These are phyloP conservation scores for Phellinidium pouzarii DNA, from an alignment of 1,284 basidiomycete species.

Conservation along the genomic window DNA sequence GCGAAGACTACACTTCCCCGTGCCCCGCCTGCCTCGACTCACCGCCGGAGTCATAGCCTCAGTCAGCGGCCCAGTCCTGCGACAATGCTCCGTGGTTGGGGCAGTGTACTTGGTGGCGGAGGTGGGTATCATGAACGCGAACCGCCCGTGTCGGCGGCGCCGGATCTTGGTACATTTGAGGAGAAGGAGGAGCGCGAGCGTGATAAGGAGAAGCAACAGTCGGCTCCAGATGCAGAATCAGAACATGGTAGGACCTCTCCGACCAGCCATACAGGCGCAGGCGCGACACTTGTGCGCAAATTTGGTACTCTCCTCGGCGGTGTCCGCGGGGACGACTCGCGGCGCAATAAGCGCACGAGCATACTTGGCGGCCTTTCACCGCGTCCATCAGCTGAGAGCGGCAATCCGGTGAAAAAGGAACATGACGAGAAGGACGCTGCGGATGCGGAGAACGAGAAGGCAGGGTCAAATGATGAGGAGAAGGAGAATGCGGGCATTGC, in stretches of 20 bases:
- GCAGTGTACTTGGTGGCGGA: constrained; percentile 28
- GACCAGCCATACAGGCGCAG: constrained; percentile 44
- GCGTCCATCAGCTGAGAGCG: constrained; percentile 37
- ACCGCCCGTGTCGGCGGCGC: constrained; percentile 49
- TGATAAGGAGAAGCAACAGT: constrained; percentile 27
- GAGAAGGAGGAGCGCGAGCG: constrained; percentile 28
- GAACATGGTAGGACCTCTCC: constrained; percentile 16
- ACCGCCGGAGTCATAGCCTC: constrained; percentile 69
- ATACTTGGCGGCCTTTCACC: constrained; percentile 44
- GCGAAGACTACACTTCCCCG: constrained; percentile 39
- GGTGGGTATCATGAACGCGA: constrained; percentile 36
- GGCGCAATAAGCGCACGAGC: constrained; percentile 41
- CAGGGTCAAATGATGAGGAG: constrained; percentile 25
- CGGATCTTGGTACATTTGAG: constrained; percentile 47
- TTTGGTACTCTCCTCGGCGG: constrained; percentile 64
- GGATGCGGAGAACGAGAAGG: constrained; percentile 22
- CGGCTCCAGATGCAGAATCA: constrained; percentile 22
- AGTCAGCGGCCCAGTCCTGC: constrained; percentile 54
- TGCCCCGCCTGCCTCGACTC: constrained; percentile 60
- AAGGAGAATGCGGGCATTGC: constrained; percentile 27
- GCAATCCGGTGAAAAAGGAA: constrained; percentile 23
- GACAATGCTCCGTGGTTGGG: constrained; percentile 29
- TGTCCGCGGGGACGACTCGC: constrained; percentile 36
- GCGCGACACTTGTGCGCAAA: constrained; percentile 64
- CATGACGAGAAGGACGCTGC: constrained; percentile 19